phyloP scores from a whole-genome alignment of 805 yeast species.

The Geotrichum ghanense region DNA sequence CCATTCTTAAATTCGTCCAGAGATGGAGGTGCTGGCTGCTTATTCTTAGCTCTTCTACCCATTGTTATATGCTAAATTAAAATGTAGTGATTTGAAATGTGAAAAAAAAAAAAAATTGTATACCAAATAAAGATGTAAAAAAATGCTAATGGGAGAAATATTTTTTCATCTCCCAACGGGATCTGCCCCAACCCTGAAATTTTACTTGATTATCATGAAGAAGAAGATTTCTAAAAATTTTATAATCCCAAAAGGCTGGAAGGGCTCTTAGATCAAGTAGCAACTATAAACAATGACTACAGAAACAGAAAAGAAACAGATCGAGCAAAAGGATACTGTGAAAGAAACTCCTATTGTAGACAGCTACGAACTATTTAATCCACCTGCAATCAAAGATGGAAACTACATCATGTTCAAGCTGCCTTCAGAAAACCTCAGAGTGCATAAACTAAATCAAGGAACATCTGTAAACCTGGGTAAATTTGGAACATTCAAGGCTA shows the following conservation, averaged over 20 bases:
- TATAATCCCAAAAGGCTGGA: no score
- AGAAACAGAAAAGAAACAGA: no score
- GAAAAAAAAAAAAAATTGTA: no score
- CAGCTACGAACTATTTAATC: slow-evolving; percentile 6
- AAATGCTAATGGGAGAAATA: not conserved
- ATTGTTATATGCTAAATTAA: slow-evolving; percentile 28
- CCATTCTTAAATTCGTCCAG: slow-evolving; percentile 59
- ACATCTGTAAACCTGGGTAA: slow-evolving; percentile 70
- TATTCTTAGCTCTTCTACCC: slow-evolving; percentile 91
- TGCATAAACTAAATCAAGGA: slow-evolving; percentile 51
- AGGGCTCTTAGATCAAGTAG: no score
- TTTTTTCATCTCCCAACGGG: not conserved
- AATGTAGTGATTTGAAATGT: no score
- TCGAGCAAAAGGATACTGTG: no score
- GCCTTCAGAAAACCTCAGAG: slow-evolving; percentile 72
- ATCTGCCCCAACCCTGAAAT: not conserved
- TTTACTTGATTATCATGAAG: not conserved
- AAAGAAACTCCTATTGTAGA: no score
- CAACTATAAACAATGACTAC: no score
- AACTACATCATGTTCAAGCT: slow-evolving; percentile 56
- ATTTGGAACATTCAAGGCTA: slow-evolving; percentile 74
- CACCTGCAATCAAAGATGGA: slow-evolving; percentile 31
- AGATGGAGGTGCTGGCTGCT: slow-evolving; percentile 87
- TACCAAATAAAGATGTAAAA: not conserved
- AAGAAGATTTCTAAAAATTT: no score